Conservation (phyloP, 2,329 filamentous ascomycete genomes). For the Trichoderma breve region DNA sequence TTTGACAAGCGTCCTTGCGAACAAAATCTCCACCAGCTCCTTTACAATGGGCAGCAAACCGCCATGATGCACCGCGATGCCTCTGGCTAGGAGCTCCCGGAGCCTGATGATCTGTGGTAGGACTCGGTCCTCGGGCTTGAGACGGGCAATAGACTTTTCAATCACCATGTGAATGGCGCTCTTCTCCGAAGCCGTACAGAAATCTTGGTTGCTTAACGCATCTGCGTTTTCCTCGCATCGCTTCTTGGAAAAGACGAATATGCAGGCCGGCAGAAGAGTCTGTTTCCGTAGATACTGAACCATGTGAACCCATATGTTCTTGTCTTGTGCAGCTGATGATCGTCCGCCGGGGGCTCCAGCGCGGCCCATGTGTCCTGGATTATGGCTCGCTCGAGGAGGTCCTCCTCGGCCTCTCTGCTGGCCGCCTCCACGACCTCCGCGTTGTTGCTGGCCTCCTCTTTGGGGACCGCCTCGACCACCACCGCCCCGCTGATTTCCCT, state of each 20-base stretch:
- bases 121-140: slow-evolving; percentile 84
- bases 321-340: slow-evolving; percentile 88
- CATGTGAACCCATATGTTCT: slow-evolving; percentile 93
- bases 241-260: slow-evolving; percentile 99
- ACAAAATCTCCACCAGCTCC: slow-evolving; percentile 94
- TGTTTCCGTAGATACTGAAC: slow-evolving; percentile 88
- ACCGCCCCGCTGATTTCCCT: slow-evolving; percentile 31
- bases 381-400: slow-evolving; percentile 58
- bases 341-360: slow-evolving; percentile 81
- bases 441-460: slow-evolving; percentile 43
- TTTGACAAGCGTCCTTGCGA: slow-evolving; percentile 92
- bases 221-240: slow-evolving; percentile 96
- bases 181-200: slow-evolving; percentile 89
- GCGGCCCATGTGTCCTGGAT: slow-evolving; percentile 82
- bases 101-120: slow-evolving; percentile 91
- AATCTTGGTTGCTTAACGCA: slow-evolving; percentile 91
- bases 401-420: slow-evolving; percentile 53
- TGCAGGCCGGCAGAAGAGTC: slow-evolving; percentile 84
- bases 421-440: slow-evolving; percentile 42
- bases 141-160: slow-evolving; percentile 85
- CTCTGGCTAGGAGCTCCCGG: slow-evolving; percentile 78
- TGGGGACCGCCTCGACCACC: slow-evolving; percentile 48
- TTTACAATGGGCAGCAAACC: slow-evolving; percentile 95
- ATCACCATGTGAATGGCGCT: slow-evolving; percentile 97
- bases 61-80: slow-evolving; percentile 94